These are phyloP conservation scores for Aureobasidium melanogenum DNA, from an alignment of 2,329 filamentous ascomycete genomes.

Conservation along the genomic window DNA sequence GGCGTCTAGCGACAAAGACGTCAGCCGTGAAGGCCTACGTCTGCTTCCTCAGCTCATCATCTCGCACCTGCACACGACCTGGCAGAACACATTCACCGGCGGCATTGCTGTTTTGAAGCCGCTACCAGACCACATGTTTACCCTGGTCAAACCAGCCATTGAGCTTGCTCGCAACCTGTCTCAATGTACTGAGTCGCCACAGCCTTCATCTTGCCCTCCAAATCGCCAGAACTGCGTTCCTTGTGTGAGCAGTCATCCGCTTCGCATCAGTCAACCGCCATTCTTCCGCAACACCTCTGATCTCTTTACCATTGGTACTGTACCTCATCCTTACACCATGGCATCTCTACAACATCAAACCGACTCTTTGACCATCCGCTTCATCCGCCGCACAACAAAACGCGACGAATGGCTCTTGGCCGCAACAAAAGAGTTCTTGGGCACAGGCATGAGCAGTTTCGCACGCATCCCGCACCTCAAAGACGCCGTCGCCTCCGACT, in stretches of 20 bases:
- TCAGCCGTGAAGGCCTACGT: slow-evolving; percentile 50
- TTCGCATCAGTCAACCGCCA: slow-evolving; percentile 58
- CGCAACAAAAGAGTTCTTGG: slow-evolving; percentile 61
- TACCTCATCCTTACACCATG: slow-evolving; percentile 87
- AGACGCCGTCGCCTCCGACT: slow-evolving; percentile 64
- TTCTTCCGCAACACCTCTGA: slow-evolving; percentile 63
- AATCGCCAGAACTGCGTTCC: slow-evolving; percentile 66
- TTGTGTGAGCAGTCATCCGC: slow-evolving; percentile 56
- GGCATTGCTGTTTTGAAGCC: slow-evolving; percentile 81
- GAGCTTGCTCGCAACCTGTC: slow-evolving; percentile 67
- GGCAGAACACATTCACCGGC: slow-evolving; percentile 67
- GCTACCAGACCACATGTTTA: slow-evolving; percentile 62
- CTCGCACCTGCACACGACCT: slow-evolving; percentile 73
- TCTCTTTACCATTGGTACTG: slow-evolving; percentile 72
- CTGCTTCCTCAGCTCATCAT: slow-evolving; percentile 69
- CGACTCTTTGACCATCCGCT: slow-evolving; percentile 30
- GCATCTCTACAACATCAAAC: slow-evolving; percentile 53
- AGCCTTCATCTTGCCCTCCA: slow-evolving; percentile 73
- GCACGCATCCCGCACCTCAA: slow-evolving; percentile 69
- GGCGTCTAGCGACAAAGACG: slow-evolving; percentile 31
- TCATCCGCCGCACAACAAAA: slow-evolving; percentile 48
- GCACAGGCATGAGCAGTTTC: slow-evolving; percentile 52
- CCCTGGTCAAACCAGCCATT: slow-evolving; percentile 60
- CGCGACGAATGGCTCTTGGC: slow-evolving; percentile 73
- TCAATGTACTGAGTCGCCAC: slow-evolving; percentile 63